Evolutionary conservation across 1,284 basidiomycete genomes (phyloP).

Genomic region (Taiwanofungus camphoratus): DNA sequence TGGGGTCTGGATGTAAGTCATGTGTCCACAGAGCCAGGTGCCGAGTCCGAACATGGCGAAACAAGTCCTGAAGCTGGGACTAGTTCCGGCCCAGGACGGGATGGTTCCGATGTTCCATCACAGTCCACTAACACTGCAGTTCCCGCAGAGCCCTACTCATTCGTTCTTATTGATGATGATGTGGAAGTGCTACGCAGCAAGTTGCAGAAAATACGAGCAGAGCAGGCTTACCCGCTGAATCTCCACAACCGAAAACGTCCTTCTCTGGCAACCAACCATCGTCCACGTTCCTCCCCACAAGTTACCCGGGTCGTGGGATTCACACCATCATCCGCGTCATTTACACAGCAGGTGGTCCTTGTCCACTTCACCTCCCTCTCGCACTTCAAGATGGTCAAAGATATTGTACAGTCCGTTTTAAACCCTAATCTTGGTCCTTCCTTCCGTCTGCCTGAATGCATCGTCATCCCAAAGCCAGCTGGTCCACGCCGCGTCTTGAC

Average conservation of each 20-base stretch:
- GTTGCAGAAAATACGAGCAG: slow-evolving; percentile 57
- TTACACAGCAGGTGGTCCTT: slow-evolving; percentile 49
- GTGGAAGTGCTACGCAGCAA: slow-evolving; percentile 68
- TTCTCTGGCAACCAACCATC: slow-evolving; percentile 57
- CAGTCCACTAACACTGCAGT: slow-evolving; percentile 8
- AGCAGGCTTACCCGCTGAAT: slow-evolving; percentile 41
- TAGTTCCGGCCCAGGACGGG: slow-evolving; percentile 10
- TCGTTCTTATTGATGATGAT: slow-evolving; percentile 89
- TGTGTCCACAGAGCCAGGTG: slow-evolving; percentile 57
- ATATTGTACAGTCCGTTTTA: slow-evolving; percentile 72
- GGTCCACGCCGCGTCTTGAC: slow-evolving; percentile 89
- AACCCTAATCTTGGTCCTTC: slow-evolving; percentile 36
- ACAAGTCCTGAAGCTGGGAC: slow-evolving; percentile 7
- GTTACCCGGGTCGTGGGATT: slow-evolving; percentile 53
- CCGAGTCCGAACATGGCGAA: slow-evolving; percentile 30
- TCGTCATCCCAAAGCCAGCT: slow-evolving; percentile 93
- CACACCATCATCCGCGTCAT: slow-evolving; percentile 16
- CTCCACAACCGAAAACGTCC: slow-evolving; percentile 63
- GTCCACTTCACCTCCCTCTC: slow-evolving; percentile 87
- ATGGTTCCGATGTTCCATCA: slow-evolving; percentile 7
- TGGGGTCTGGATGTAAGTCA: slow-evolving; percentile 93
- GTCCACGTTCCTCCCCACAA: slow-evolving; percentile 75
- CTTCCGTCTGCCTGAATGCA: slow-evolving; percentile 65
- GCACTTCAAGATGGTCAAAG: slow-evolving; percentile 85
- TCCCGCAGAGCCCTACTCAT: slow-evolving; percentile 36